phyloP scores from a whole-genome alignment of 768 basidiomycete genomes.

The Crassisporium funariophilum region DNA sequence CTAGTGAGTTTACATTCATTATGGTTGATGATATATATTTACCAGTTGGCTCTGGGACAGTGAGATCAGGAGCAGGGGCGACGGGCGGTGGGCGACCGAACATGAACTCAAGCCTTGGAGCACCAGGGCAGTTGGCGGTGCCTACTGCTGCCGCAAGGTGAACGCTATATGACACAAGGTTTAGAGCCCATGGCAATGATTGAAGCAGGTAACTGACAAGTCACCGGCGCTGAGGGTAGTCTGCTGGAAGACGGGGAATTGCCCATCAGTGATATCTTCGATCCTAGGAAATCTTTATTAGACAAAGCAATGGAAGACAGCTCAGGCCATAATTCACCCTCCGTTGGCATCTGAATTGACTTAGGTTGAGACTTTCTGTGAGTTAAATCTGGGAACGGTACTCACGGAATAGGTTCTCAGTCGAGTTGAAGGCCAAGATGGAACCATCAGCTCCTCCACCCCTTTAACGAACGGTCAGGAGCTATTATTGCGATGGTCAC shows the following conservation, averaged over 20 bases:
- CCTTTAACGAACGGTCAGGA: not conserved
- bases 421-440: constrained; percentile 25
- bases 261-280: constrained; percentile 16
- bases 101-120: constrained; percentile 32
- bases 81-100: constrained; percentile 28
- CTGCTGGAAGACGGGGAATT: constrained; percentile 16
- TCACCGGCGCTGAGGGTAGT: constrained; percentile 17
- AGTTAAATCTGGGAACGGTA: not conserved
- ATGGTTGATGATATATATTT: not conserved
- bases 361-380: not conserved
- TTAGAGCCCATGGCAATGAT: not conserved
- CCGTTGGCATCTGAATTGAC: constrained; percentile 10
- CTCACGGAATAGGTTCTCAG: constrained; percentile 19
- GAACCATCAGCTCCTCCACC: constrained; percentile 32
- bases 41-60: constrained; percentile 20
- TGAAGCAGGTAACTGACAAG: constrained; percentile 11
- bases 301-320: not conserved
- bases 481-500: not conserved
- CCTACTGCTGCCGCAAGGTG: constrained; percentile 28
- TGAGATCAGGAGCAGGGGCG: constrained; percentile 23
- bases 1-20: not conserved
- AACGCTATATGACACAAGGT: constrained; percentile 6
- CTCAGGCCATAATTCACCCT: constrained; percentile 13
- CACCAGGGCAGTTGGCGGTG: constrained; percentile 36
- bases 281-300: constrained; percentile 5